Evolutionary conservation across 2,329 filamentous ascomycete genomes (phyloP), one percentile per base, ranked within the genome.

Genomic region (Fusarium albosuccineum): DNA sequence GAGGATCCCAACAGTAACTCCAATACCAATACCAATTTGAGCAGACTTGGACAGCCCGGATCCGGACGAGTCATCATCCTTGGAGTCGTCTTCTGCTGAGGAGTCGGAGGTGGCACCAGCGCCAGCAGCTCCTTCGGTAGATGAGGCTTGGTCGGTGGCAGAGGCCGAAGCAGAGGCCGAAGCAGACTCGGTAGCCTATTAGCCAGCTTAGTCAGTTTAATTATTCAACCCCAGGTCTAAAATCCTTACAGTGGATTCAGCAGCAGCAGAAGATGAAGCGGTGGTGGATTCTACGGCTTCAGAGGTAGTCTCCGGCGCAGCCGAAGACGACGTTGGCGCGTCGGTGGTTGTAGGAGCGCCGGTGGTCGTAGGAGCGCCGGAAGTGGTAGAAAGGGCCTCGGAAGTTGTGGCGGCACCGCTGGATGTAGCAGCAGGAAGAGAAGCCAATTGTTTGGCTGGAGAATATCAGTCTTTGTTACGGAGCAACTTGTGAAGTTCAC

Each of bases 1-100:
- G 10, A 83, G 72, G 6, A 78, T 79, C n/a, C 73, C 82, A 13
- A 80, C 80, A 22, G 78, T 81, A 29, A 80, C 77, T 42, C 82
- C 83, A 44, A 85, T 78, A 30, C 82, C 83, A 57, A 87, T 83
- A 9, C 85, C 85, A 42, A 81, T 80, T 59, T 84, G 81, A 10
- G 81, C 83, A 7, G 79, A 80, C 4, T 78, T 61, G 17, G 71
- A 71, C 44, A 74, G 53, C 26, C 70, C 68, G 26, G 57, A 65
- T 14, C 54, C 64, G 29, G 62, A 64, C 14, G 64, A 58, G 16
- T 68, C 60, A n/a, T 68, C 62, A 8, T 71, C 51, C 13, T 70
- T 58, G 14, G 55, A 40, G 16, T 62, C 57, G 14, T 63, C 42
- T 27, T 62, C 48, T 26, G 50, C 53, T 11, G 64, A 54, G 16